These are phyloP conservation scores for Hymenoscyphus linearis DNA, from an alignment of 2,329 filamentous ascomycete genomes.

Conservation along the genomic window DNA sequence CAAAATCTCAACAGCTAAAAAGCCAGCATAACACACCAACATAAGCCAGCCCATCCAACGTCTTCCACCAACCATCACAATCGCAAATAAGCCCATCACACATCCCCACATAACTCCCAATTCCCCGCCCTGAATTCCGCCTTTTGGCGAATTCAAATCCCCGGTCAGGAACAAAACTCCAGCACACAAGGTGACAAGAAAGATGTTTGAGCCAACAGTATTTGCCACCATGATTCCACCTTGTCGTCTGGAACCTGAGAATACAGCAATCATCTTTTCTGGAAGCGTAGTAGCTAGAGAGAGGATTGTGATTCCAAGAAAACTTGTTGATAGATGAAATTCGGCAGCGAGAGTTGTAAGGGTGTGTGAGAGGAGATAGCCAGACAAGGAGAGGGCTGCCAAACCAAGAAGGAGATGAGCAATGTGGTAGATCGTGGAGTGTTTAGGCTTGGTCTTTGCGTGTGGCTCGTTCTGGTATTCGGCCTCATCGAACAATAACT, in stretches of 20 bases:
- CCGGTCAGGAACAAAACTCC: conserved; percentile 36
- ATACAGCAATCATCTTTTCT: conserved; percentile 46
- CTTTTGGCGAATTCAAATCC: conserved; percentile 24
- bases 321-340: conserved; percentile 39
- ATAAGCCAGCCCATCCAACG: conserved; percentile 7
- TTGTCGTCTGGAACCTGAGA: conserved; percentile 43
- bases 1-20: neutral
- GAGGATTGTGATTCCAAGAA: conserved; percentile 44
- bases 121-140: conserved; percentile 30
- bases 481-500: neutral
- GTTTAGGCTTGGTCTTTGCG: neutral
- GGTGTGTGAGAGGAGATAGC: conserved; percentile 44
- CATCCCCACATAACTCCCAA: conserved; percentile 29
- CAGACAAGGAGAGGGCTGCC: conserved; percentile 39
- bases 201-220: conserved; percentile 50
- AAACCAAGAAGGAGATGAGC: conserved; percentile 37
- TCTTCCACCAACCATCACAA: conserved; percentile 31
- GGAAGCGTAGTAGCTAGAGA: conserved; percentile 49
- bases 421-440: neutral
- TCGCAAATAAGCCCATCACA: conserved; percentile 24
- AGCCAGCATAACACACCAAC: neutral
- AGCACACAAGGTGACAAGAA: conserved; percentile 45
- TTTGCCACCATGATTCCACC: conserved; percentile 46
- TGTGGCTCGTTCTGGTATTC: neutral
- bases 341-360: conserved; percentile 37